These are phyloP conservation scores for Ophiorrhiza pumila DNA, from an alignment of 257 asterid genomes.

Conservation along the genomic window DNA sequence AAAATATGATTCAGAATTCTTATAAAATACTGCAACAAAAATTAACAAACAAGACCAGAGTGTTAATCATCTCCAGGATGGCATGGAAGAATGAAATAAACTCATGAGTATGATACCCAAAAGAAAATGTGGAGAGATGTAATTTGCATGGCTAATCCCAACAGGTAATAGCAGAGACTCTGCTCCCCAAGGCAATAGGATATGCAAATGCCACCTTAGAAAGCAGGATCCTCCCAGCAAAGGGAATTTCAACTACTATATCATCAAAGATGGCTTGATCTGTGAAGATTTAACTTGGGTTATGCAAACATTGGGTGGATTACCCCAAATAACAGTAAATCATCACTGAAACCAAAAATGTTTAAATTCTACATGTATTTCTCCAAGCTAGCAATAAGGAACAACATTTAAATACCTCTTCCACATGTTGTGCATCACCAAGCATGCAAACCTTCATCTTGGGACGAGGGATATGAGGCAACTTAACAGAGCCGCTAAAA, in stretches of 20 bases:
- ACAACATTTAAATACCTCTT: slow-evolving; percentile 15
- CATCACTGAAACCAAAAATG: not conserved
- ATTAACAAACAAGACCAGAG: not conserved
- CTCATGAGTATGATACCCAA: not conserved
- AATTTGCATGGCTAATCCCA: slow-evolving; percentile 56
- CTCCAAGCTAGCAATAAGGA: not conserved
- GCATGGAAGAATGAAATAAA: no score
- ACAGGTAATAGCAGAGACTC: slow-evolving; percentile 42
- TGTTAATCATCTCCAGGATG: no score
- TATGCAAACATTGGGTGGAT: not conserved
- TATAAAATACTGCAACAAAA: not conserved
- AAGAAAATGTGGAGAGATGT: slow-evolving; percentile 12
- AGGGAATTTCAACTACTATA: slow-evolving; percentile 15
- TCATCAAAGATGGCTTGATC: slow-evolving; percentile 11
- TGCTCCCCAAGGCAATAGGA: slow-evolving; percentile 61
- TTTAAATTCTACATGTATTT: not conserved
- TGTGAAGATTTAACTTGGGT: slow-evolving; percentile 13
- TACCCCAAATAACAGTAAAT: slow-evolving; percentile 4
- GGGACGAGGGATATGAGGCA: slow-evolving; percentile 39
- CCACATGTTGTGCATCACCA: slow-evolving; percentile 39
- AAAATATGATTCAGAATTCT: not conserved
- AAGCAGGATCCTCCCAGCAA: slow-evolving; percentile 16
- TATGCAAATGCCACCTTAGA: slow-evolving; percentile 44
- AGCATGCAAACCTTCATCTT: slow-evolving; percentile 41
- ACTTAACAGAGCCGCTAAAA: slow-evolving; percentile 34